These are phyloP conservation scores for Tripidium arundinaceum DNA, from an alignment of 202 grass and related monocot genomes.

Conservation along the genomic window DNA sequence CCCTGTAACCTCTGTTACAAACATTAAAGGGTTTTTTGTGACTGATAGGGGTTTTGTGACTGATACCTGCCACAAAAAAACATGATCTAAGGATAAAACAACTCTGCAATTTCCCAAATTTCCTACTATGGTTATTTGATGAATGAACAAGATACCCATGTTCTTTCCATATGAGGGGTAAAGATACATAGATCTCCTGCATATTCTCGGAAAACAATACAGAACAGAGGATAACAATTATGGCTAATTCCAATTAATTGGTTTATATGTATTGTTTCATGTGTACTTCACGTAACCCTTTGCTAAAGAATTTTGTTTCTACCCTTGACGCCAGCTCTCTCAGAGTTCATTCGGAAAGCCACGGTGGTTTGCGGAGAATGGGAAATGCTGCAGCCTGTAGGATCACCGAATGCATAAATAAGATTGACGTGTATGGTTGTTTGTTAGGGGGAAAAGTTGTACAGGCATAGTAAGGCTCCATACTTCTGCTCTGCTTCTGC, in stretches of 20 bases:
- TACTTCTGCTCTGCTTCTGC: conserved; percentile 1
- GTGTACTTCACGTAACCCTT: not conserved
- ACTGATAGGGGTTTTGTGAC: too few relatives aligned
- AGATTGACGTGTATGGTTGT: not conserved
- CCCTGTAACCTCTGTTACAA: not conserved
- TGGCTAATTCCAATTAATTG: not conserved
- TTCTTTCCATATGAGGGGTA: not conserved
- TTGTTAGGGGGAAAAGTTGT: not conserved
- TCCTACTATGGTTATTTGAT: not conserved
- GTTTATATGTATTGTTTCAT: not conserved
- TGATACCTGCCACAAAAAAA: not conserved
- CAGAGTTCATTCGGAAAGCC: not conserved
- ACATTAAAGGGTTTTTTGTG: too few relatives aligned
- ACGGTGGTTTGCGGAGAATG: not conserved
- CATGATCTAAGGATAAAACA: not conserved
- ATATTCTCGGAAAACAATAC: not conserved
- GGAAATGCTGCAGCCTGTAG: not conserved
- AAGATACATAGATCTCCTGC: not conserved
- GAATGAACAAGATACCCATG: not conserved
- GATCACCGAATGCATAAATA: conserved; percentile 5
- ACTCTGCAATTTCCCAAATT: not conserved
- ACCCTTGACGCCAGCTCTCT: not conserved
- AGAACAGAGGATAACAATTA: not conserved
- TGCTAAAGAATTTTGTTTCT: conserved; percentile 8
- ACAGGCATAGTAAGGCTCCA: not conserved